Percentiles rank a stretch among this genome's conserved stretches.
Conservation (phyloP, 2,329 filamentous ascomycete species). For the Verticillium nonalfalfae region DNA sequence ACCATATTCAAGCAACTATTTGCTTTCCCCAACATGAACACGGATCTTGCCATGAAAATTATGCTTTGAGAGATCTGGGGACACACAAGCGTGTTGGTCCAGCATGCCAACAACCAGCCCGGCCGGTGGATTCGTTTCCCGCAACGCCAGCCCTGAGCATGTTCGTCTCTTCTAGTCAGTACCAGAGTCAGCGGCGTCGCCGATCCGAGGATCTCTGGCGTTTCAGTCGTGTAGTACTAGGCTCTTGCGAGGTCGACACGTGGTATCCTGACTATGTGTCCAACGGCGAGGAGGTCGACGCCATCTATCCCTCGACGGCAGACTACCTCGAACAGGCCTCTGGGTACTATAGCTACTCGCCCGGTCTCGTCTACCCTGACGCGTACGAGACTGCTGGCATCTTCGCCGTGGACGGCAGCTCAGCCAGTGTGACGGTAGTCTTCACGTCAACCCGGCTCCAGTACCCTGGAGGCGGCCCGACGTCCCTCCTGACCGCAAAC, state of each 20-base stretch:
- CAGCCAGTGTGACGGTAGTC: background rate
- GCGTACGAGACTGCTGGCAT: slow-evolving; percentile 16
- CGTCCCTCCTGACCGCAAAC: background rate
- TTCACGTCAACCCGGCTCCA: background rate
- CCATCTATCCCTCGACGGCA: background rate
- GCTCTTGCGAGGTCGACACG: too few relatives aligned
- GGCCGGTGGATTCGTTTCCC: background rate
- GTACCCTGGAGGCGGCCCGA: background rate
- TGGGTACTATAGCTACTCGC: slow-evolving; percentile 12
- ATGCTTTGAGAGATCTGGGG: too few relatives aligned
- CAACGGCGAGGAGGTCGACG: background rate
- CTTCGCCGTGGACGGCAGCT: background rate
- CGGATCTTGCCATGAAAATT: too few relatives aligned
- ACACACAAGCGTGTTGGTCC: too few relatives aligned
- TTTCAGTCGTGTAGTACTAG: too few relatives aligned
- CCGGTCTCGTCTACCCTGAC: slow-evolving; percentile 15
- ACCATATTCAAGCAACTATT: too few relatives aligned
- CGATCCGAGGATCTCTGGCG: background rate
- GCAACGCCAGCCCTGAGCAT: background rate
- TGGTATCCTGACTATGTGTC: background rate
- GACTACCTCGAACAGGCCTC: background rate
- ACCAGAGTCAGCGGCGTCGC: background rate
- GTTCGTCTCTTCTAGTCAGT: background rate
- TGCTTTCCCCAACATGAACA: too few relatives aligned
- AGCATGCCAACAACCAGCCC: background rate